A percentile compares a stretch with the other conserved stretches of the same genome.
Evolutionary conservation across 2,329 filamentous ascomycete genomes (phyloP).

Genomic region (Plectosphaerella cucumerina): DNA sequence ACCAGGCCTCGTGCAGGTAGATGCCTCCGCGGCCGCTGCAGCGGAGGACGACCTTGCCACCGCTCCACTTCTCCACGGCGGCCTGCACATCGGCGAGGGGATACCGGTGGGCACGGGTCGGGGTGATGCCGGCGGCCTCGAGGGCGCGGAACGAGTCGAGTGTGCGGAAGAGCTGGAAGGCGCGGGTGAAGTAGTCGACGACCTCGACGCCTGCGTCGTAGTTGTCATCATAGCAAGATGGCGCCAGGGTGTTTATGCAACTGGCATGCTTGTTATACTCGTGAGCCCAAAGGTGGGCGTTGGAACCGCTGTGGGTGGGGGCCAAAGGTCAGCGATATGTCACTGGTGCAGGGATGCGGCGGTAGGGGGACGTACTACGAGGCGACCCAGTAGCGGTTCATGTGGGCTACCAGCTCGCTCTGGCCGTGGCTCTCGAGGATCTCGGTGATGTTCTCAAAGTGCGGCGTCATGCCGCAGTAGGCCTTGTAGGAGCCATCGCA

Average conservation of each 20-base stretch:
- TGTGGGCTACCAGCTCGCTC: slow-evolving; percentile 29
- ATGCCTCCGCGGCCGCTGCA: slow-evolving; percentile 31
- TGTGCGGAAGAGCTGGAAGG: slow-evolving; percentile 33
- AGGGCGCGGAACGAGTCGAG: slow-evolving; percentile 39
- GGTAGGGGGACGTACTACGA: slow-evolving; percentile 23
- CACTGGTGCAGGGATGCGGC: not conserved
- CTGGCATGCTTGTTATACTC: slow-evolving; percentile 72
- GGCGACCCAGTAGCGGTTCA: slow-evolving; percentile 40
- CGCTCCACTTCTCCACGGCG: slow-evolving; percentile 39
- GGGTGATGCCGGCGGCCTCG: slow-evolving; percentile 30
- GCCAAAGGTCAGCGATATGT: not conserved
- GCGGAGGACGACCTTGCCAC: slow-evolving; percentile 38
- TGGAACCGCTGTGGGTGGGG: slow-evolving; percentile 25
- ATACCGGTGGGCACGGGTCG: slow-evolving; percentile 29
- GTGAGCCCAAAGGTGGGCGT: slow-evolving; percentile 58
- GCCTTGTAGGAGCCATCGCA: slow-evolving; percentile 39
- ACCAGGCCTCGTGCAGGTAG: slow-evolving; percentile 48
- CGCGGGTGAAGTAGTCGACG: slow-evolving; percentile 40
- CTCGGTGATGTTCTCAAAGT: slow-evolving; percentile 36
- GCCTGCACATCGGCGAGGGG: slow-evolving; percentile 35
- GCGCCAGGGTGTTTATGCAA: slow-evolving; percentile 65
- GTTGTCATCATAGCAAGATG: slow-evolving; percentile 58
- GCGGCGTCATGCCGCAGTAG: slow-evolving; percentile 36
- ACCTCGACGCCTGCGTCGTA: slow-evolving; percentile 36
- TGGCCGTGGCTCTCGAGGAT: slow-evolving; percentile 35